Evolutionary conservation across 2,329 filamentous ascomycete species (phyloP).

Genomic region (Cladobotryum mycophilum): DNA sequence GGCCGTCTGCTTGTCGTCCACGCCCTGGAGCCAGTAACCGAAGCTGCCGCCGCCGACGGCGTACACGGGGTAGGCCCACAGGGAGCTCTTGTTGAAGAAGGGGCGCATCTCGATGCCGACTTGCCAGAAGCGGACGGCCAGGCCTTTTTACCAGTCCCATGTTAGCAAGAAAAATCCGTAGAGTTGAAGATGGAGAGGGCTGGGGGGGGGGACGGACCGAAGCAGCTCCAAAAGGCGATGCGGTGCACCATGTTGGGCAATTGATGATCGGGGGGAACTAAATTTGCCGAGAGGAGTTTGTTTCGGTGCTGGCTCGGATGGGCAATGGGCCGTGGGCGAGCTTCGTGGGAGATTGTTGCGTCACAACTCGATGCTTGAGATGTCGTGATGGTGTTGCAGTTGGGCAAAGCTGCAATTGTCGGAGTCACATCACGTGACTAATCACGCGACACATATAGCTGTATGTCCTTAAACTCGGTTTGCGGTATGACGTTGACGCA

Average conservation of each 20-base stretch:
- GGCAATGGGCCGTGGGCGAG: conserved; percentile 15
- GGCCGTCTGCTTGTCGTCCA: conserved; percentile 74
- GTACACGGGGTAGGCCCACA: conserved; percentile 91
- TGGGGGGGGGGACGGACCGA: conserved; percentile 63
- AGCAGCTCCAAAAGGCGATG: conserved; percentile 80
- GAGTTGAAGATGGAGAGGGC: neutral
- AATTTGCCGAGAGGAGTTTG: conserved; percentile 6
- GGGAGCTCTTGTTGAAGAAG: conserved; percentile 74
- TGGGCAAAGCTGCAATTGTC: conserved; percentile 2
- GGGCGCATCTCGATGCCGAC: conserved; percentile 98
- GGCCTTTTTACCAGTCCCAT: conserved; percentile 49
- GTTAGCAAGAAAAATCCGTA: neutral
- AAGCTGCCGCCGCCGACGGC: conserved; percentile 81
- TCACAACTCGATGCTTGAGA: conserved; percentile 20
- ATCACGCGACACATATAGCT: neutral
- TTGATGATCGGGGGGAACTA: conserved; percentile 16
- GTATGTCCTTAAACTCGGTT: too few species aligned
- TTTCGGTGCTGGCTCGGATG: conserved; percentile 13
- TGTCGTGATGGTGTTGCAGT: conserved; percentile 21
- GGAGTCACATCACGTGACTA: neutral
- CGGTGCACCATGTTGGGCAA: conserved; percentile 51
- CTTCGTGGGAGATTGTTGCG: conserved; percentile 16
- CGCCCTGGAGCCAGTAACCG: conserved; percentile 92
- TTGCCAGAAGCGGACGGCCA: conserved; percentile 91
- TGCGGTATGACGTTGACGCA: too few species aligned